These are phyloP conservation scores for Cinnamomum chago DNA, from an alignment of 164 flowering plant species.

Conservation along the genomic window DNA sequence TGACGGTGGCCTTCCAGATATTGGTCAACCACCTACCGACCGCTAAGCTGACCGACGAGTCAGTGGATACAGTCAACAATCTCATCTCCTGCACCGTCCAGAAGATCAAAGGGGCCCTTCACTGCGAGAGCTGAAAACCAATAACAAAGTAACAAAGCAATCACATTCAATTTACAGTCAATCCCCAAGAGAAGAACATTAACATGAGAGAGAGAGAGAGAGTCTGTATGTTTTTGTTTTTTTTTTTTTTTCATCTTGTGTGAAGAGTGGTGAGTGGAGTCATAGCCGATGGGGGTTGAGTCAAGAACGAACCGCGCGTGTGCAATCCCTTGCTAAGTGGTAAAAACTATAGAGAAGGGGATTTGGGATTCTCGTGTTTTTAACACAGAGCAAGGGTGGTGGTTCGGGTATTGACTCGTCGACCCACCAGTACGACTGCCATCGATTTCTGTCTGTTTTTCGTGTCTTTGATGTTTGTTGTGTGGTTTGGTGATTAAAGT, in stretches of 20 bases:
- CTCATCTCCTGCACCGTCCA: slow-evolving; percentile 95
- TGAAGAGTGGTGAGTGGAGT: not conserved
- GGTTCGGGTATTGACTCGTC: slow-evolving; percentile 99
- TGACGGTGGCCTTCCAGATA: slow-evolving; percentile 93
- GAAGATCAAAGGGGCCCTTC: slow-evolving; percentile 89
- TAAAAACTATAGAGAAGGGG: slow-evolving; percentile 6
- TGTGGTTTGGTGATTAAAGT: not conserved
- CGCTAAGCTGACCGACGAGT: slow-evolving; percentile 91
- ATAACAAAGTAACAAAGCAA: not conserved
- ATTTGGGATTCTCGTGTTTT: not conserved
- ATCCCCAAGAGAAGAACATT: not conserved
- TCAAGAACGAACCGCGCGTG: slow-evolving; percentile 99
- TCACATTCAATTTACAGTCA: not conserved
- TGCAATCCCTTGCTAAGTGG: slow-evolving; percentile 48
- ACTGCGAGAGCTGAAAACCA: slow-evolving; percentile 53
- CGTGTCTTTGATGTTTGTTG: not conserved
- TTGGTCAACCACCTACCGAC: slow-evolving; percentile 87
- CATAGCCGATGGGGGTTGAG: slow-evolving; percentile 45
- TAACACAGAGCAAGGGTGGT: slow-evolving; percentile 56
- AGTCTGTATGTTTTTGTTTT: too few species aligned
- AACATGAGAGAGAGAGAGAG: not conserved
- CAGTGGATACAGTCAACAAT: slow-evolving; percentile 94
- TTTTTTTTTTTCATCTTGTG: not conserved
- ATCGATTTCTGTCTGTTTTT: too few species aligned
- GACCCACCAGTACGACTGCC: not conserved